These are phyloP conservation scores for peach (Prunus persica) DNA, from an alignment of 306 rosid genomes.

Conservation along the genomic window DNA sequence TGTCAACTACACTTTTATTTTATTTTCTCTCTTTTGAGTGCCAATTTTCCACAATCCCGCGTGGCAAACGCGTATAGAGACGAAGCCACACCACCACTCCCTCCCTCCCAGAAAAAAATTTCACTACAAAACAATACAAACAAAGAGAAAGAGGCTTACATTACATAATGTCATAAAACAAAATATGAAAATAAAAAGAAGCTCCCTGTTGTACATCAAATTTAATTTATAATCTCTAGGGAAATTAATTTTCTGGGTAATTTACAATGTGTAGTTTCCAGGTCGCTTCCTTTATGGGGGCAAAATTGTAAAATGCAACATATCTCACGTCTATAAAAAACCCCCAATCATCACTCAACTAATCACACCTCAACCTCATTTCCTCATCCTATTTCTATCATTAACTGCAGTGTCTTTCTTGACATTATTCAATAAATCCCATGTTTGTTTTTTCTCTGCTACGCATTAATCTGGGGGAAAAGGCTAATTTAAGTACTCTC, in stretches of 20 bases:
- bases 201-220: neutral
- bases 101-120: neutral
- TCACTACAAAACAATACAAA: neutral
- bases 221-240: neutral
- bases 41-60: neutral
- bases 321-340: no score
- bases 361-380: neutral
- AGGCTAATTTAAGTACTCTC: neutral
- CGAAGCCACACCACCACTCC: neutral
- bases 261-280: neutral
- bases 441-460: no score
- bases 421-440: no score
- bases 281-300: neutral
- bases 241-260: neutral
- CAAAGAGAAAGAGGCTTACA: neutral
- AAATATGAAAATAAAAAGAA: neutral
- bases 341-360: no score
- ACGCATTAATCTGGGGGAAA: no score
- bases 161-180: no score
- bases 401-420: neutral
- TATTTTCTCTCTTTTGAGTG: no score
- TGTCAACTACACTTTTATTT: neutral
- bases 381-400: neutral
- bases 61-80: neutral
- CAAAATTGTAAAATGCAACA: neutral